Conservation (phyloP, 2,329 filamentous ascomycete genomes). For the Ramularia collo-cygni region DNA sequence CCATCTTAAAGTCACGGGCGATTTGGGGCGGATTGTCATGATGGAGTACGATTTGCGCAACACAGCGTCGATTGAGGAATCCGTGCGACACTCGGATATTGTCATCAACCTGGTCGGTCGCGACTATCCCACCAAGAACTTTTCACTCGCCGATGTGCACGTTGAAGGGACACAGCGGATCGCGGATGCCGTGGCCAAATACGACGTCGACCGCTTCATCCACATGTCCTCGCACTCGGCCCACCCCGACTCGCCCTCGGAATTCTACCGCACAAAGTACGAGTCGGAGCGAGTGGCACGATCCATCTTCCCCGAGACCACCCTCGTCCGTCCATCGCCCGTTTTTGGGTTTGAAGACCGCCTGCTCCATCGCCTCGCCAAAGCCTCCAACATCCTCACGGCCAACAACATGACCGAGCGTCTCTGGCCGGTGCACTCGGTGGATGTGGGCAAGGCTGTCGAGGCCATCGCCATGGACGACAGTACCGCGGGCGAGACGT, state of each 20-base stretch:
- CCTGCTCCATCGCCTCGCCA: slow-evolving; percentile 78
- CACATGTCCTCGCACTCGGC: slow-evolving; percentile 96
- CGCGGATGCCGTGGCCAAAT: slow-evolving; percentile 89
- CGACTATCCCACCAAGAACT: slow-evolving; percentile 98
- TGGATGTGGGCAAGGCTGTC: slow-evolving; percentile 82
- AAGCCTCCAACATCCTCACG: slow-evolving; percentile 73
- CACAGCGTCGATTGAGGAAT: slow-evolving; percentile 91
- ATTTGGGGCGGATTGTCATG: slow-evolving; percentile 83
- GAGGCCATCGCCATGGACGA: slow-evolving; percentile 90
- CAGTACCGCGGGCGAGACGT: slow-evolving; percentile 81
- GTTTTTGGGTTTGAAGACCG: slow-evolving; percentile 94
- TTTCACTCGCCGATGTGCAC: slow-evolving; percentile 84
- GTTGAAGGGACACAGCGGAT: slow-evolving; percentile 90
- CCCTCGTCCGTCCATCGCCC: slow-evolving; percentile 87
- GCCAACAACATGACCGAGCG: slow-evolving; percentile 90
- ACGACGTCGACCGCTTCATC: slow-evolving; percentile 93
- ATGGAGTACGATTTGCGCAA: slow-evolving; percentile 93
- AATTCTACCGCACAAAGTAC: slow-evolving; percentile 89
- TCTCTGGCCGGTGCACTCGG: slow-evolving; percentile 84
- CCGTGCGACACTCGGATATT: slow-evolving; percentile 91
- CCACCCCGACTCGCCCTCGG: slow-evolving; percentile 67
- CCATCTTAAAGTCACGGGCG: slow-evolving; percentile 92
- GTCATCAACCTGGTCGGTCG: slow-evolving; percentile 95
- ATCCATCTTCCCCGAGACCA: slow-evolving; percentile 91
- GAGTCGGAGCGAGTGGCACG: slow-evolving; percentile 76